phyloP scores from a whole-genome alignment of 345 rosid genomes.

The Eutrema yunnanense region DNA sequence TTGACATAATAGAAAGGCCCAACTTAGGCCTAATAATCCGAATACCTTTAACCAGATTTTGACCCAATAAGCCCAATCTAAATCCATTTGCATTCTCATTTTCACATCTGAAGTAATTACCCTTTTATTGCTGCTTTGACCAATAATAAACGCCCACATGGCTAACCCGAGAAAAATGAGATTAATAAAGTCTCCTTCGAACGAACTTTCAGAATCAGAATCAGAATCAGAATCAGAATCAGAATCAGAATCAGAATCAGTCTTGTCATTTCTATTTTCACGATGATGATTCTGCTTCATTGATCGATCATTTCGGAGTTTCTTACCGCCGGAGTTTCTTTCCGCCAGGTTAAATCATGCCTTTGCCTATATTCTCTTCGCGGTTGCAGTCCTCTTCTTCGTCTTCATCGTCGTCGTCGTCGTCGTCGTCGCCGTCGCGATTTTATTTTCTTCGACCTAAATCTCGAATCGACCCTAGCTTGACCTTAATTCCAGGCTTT shows the following conservation, averaged over 20 bases:
- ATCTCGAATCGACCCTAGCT: conserved; percentile 31
- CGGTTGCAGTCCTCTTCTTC: conserved; percentile 7
- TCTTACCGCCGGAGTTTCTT: not conserved
- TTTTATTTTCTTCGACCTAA: conserved; percentile 3
- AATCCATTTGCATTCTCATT: no score
- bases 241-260: conserved; percentile 6
- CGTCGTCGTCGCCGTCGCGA: conserved; percentile 20
- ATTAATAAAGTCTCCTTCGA: not conserved
- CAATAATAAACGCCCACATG: not conserved
- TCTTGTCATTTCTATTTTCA: not conserved
- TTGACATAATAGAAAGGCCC: not conserved
- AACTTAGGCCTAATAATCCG: not conserved
- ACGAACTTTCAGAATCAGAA: not conserved
- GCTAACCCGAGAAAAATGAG: not conserved
- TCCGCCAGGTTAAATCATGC: not conserved
- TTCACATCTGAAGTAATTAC: not conserved
- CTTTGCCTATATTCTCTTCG: conserved; percentile 26
- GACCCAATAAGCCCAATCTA: not conserved
- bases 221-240: conserved; percentile 8
- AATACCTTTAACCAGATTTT: not conserved
- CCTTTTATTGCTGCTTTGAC: not conserved
- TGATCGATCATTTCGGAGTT: not conserved
- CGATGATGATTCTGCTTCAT: conserved; percentile 1
- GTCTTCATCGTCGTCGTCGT: conserved; percentile 2
- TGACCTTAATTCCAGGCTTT: conserved; percentile 61